A percentile compares a stretch with the other conserved stretches of the same genome.
Conservation (phyloP, 345 rosid species). For the Arabidopsis arenosa region DNA sequence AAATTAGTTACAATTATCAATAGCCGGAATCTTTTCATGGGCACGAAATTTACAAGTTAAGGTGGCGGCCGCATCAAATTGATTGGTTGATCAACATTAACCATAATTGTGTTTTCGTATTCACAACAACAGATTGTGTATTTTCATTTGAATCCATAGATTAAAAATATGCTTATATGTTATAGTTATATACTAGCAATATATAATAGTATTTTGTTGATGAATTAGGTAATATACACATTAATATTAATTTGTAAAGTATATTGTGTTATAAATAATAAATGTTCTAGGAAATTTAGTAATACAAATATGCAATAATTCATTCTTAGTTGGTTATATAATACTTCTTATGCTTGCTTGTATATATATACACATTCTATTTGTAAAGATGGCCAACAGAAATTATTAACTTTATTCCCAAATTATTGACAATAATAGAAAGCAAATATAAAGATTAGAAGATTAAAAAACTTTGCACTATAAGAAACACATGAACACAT, state of each 20-base stretch:
- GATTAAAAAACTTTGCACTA: slow-evolving; percentile 38
- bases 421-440: slow-evolving; percentile 44
- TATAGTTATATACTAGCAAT: background rate
- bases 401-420: slow-evolving; percentile 32
- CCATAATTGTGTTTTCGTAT: background rate
- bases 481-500: slow-evolving; percentile 47
- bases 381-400: slow-evolving; percentile 26
- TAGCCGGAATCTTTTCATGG: too few relatives aligned
- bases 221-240: background rate
- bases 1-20: too few relatives aligned
- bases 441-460: slow-evolving; percentile 23
- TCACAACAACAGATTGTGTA: background rate
- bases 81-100: background rate
- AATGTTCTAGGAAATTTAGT: background rate
- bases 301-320: slow-evolving; percentile 19
- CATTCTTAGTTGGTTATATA: background rate
- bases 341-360: slow-evolving; percentile 21
- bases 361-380: slow-evolving; percentile 21
- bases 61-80: background rate
- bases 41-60: background rate
- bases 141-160: background rate
- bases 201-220: background rate
- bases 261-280: background rate
- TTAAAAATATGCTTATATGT: background rate
- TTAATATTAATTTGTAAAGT: slow-evolving; percentile 10